Conservation (phyloP, 2,329 filamentous ascomycete species). For the Eurotiales sp. region DNA sequence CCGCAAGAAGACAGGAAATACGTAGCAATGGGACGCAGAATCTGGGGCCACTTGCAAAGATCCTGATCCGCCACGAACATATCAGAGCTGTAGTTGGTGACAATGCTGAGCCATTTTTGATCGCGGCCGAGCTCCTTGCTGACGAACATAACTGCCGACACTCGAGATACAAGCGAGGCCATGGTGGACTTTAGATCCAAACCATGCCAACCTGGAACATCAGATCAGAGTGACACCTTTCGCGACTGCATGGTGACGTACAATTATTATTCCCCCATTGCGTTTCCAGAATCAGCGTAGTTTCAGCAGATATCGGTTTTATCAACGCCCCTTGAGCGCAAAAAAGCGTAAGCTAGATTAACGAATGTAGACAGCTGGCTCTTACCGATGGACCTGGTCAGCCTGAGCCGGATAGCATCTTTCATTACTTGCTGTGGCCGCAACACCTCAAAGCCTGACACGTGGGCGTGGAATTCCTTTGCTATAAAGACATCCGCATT, state of each 20-base stretch:
- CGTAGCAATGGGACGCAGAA: background rate
- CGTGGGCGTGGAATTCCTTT: background rate
- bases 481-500: background rate
- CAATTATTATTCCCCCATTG: slow-evolving; percentile 7
- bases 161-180: background rate
- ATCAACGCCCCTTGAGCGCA: background rate
- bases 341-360: background rate
- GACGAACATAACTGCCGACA: background rate
- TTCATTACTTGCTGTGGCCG: background rate
- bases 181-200: background rate
- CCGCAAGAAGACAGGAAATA: background rate
- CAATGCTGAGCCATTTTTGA: background rate
- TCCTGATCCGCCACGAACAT: background rate
- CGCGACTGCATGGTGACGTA: background rate
- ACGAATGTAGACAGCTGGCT: background rate
- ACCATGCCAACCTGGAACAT: background rate
- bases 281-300: slow-evolving; percentile 3
- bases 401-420: background rate
- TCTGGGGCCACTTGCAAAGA: background rate
- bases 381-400: background rate
- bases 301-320: background rate
- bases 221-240: background rate
- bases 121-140: background rate
- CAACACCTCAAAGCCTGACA: background rate
- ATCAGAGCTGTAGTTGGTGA: background rate